These are phyloP conservation scores for Stephanodiscus triporus DNA, from an alignment of 108 stramenopile species.

Conservation along the genomic window DNA sequence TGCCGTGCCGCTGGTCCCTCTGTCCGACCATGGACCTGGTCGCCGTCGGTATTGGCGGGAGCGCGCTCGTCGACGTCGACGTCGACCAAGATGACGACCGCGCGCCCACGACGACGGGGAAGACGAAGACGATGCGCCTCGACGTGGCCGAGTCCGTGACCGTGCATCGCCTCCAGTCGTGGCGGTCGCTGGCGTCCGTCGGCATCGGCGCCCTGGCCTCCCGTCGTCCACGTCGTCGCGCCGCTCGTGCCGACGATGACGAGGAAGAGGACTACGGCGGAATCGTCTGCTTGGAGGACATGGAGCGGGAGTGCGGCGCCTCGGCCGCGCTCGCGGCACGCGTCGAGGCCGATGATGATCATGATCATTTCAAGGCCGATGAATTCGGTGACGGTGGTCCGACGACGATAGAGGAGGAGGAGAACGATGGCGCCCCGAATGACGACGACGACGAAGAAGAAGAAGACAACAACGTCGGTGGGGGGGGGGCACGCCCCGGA, in stretches of 20 bases:
- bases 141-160: background rate
- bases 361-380: background rate
- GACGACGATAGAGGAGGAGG: background rate
- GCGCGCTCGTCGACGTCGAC: background rate
- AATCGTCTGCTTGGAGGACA: background rate
- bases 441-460: no score
- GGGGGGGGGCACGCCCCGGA: background rate
- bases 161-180: background rate
- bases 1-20: conserved; percentile 27
- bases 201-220: background rate
- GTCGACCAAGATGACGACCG: background rate
- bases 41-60: conserved; percentile 33
- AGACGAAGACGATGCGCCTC: background rate
- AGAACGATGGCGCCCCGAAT: background rate
- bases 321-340: background rate
- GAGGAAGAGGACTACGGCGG: background rate
- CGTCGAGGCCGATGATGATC: background rate
- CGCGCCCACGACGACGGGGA: background rate
- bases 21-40: conserved; percentile 85
- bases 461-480: no score
- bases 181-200: background rate
- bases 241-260: background rate
- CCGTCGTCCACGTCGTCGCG: background rate
- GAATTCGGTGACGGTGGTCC: background rate
- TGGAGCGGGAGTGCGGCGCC: background rate